Evolutionary conservation across 257 asterid species (phyloP), one percentile per base, ranked within the genome.

Genomic region (Petrea volubilis): DNA sequence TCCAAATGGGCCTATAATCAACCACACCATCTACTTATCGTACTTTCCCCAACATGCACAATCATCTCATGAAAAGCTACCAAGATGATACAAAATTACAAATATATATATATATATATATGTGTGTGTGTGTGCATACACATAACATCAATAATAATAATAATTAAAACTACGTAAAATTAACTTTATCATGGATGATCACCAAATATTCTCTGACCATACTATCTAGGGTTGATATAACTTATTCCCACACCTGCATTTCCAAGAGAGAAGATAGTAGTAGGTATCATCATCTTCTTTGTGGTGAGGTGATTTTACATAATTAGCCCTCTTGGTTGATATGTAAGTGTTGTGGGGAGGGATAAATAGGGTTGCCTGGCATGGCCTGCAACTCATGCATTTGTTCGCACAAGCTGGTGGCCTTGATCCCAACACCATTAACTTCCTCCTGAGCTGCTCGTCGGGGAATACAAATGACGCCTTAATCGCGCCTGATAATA

Each of bases 241-340:
- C 78, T 85, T 84, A 51, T 83, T 70, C 12, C 96, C 90, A 71
- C 96, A 88, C 69, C 82, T 85, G 83, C 96, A 88, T 77, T 84
- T 86, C 96, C 96, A 88, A 1, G 86, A 80, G 49, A 88, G 96
- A 72, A 88, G 92, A 64, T 88, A 88, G 68, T 88, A 88, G 76
- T 85, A 82, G 17, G 57, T 90, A 65, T 86, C 89, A 49, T 83
- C 93, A 65, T 86, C 89, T 53, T 83, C 85, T 75, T 85, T 76
- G n/a, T 73, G 85, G 46, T 77, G 67, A 3, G 43, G 9, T 2
- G 62, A 74, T 52, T 64, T 43, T 24, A 63, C 18, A 23, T 46
- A 58, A 11, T 28, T 55, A 15, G 2, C 27, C n/a, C 34, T 20
- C 21, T 18, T 50, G 6, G 28, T 3, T 7, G 9, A 38, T 38